Conservation (phyloP, 371 early-diverging fungal species). For the Nematocida sp. region DNA sequence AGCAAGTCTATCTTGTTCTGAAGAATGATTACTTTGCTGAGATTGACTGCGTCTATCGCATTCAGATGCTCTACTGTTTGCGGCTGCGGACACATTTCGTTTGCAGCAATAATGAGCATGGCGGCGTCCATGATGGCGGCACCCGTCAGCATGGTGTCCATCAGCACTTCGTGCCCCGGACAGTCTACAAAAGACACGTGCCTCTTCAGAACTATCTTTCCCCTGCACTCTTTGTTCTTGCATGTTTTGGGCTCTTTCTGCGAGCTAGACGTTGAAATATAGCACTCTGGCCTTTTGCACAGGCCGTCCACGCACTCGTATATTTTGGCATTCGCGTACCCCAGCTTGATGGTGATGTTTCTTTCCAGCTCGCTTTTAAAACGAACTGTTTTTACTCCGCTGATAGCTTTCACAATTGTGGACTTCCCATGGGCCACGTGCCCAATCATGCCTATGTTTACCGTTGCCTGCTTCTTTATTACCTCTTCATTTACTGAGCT, state of each 20-base stretch:
- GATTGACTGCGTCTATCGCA: constrained; percentile 98
- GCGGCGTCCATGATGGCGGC: constrained; percentile 99
- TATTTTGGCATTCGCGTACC: constrained; percentile 99
- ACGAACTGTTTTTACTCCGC: constrained; percentile 94
- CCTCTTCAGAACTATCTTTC: constrained; percentile 66
- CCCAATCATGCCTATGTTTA: constrained; percentile 98
- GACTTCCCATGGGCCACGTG: constrained; percentile 99
- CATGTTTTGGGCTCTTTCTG: constrained; percentile 76
- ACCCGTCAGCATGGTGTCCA: constrained; percentile 99
- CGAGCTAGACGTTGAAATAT: constrained; percentile 53
- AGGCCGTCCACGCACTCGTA: constrained; percentile 56
- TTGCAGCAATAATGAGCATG: constrained; percentile 92
- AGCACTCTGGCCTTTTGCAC: constrained; percentile 63
- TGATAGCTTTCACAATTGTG: constrained; percentile 96
- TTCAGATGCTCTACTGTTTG: constrained; percentile 99
- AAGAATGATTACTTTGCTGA: constrained; percentile 89
- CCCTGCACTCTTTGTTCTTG: constrained; percentile 77
- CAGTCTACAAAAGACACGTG: constrained; percentile 99
- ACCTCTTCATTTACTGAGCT: constrained; percentile 38
- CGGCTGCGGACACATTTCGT: constrained; percentile 98
- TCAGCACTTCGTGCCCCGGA: constrained; percentile 99
- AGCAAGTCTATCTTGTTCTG: constrained; percentile 99
- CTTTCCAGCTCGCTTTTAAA: constrained; percentile 98
- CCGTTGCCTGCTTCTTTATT: constrained; percentile 69
- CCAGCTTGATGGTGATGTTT: constrained; percentile 99